Conservation (phyloP, 352 stramenopile species). For the Pythium dissotocum region DNA sequence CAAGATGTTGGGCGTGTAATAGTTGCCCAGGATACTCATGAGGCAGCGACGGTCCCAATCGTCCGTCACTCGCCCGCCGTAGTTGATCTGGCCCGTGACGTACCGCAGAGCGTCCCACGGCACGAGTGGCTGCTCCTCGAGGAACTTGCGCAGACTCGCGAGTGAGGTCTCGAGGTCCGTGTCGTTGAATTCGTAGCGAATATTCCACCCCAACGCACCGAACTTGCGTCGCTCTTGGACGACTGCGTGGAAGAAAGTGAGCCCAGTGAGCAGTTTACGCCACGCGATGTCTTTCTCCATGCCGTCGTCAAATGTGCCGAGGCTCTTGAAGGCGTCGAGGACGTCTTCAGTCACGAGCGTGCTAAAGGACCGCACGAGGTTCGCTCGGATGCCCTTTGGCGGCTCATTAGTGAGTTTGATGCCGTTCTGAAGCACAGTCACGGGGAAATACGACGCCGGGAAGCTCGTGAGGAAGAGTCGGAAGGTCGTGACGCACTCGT, state of each 20-base stretch:
- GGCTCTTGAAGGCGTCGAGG: slow-evolving; percentile 51
- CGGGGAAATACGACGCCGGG: slow-evolving; percentile 90
- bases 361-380: slow-evolving; percentile 87
- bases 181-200: slow-evolving; percentile 96
- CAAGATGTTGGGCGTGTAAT: slow-evolving; percentile 87
- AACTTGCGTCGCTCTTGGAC: slow-evolving; percentile 95
- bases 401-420: slow-evolving; percentile 94
- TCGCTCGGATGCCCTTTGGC: slow-evolving; percentile 90
- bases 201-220: slow-evolving; percentile 94
- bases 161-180: slow-evolving; percentile 94
- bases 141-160: slow-evolving; percentile 87
- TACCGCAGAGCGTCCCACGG: slow-evolving; percentile 94
- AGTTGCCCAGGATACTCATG: slow-evolving; percentile 92
- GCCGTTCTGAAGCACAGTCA: slow-evolving; percentile 91
- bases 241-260: slow-evolving; percentile 95
- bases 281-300: slow-evolving; percentile 70
- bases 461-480: slow-evolving; percentile 93
- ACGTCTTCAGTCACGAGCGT: slow-evolving; percentile 85
- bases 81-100: slow-evolving; percentile 96
- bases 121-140: slow-evolving; percentile 89
- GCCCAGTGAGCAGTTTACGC: slow-evolving; percentile 87
- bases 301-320: slow-evolving; percentile 64
- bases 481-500: slow-evolving; percentile 72
- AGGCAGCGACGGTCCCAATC: slow-evolving; percentile 94
- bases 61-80: slow-evolving; percentile 94